A percentile compares a stretch with the other conserved stretches of the same genome.
Evolutionary conservation across 352 stramenopile genomes (phyloP).

Genomic region (Phytopythium mirpurense): DNA sequence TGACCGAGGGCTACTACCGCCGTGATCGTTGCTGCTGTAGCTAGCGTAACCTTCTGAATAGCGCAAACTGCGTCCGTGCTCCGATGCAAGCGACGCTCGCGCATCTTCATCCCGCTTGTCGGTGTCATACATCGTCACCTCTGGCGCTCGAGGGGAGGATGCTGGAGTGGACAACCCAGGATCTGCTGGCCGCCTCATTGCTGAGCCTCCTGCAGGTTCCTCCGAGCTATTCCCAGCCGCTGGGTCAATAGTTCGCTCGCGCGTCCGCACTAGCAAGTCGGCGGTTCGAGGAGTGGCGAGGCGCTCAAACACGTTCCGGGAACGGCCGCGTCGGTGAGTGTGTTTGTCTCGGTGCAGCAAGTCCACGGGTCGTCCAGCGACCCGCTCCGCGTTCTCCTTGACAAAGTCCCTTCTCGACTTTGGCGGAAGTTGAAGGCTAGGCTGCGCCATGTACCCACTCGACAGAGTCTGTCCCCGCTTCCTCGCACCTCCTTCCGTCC

Average conservation of each 20-base stretch:
- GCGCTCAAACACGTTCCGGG: conserved; percentile 41
- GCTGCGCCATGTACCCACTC: conserved; percentile 17
- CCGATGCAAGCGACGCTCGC: neutral
- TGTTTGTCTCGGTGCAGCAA: neutral
- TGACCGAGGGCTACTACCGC: neutral
- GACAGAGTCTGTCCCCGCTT: conserved; percentile 7
- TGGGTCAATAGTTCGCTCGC: no score
- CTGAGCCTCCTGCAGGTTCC: no score
- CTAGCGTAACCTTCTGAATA: no score
- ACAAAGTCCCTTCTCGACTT: conserved; percentile 40
- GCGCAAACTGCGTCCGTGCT: neutral
- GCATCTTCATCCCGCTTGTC: neutral
- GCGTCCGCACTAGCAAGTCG: conserved; percentile 12
- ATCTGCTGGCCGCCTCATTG: neutral
- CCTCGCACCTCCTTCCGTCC: no score
- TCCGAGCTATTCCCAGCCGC: neutral
- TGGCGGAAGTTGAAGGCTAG: conserved; percentile 8
- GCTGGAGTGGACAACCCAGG: neutral
- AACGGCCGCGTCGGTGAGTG: neutral
- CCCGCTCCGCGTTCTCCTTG: conserved; percentile 46
- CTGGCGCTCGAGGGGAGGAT: neutral
- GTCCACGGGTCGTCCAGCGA: conserved; percentile 24
- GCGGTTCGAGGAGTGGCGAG: conserved; percentile 20
- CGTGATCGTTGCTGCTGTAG: neutral
- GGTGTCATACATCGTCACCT: neutral